Conservation (phyloP, 768 basidiomycete species). For the Lanmaoa rubissima region DNA sequence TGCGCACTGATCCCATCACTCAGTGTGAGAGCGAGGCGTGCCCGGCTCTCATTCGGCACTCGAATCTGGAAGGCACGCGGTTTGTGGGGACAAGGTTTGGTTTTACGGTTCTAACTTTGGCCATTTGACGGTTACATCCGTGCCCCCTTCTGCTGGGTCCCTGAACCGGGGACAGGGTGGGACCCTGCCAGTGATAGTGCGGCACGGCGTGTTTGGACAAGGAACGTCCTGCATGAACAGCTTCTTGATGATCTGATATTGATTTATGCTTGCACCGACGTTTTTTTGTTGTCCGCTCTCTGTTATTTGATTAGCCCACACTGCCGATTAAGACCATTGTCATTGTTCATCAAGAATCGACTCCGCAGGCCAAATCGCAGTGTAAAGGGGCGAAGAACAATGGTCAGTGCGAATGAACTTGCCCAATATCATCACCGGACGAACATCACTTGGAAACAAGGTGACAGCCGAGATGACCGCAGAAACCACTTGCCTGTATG, state of each 20-base stretch:
- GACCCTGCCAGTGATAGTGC: not conserved
- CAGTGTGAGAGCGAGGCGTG: not conserved
- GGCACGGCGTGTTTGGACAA: not conserved
- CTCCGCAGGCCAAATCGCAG: not conserved
- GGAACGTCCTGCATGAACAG: not conserved
- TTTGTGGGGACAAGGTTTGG: not conserved
- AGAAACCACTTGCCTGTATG: not conserved
- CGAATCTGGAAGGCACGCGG: not conserved
- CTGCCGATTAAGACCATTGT: not conserved
- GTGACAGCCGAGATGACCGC: not conserved
- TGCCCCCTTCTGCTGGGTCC: not conserved
- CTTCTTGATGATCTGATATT: conserved; percentile 10
- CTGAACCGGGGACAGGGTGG: no score
- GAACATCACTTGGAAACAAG: not conserved
- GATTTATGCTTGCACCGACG: not conserved
- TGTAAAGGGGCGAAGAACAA: not conserved
- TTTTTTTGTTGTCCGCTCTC: not conserved
- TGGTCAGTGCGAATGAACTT: not conserved
- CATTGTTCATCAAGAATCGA: not conserved
- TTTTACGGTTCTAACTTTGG: not conserved
- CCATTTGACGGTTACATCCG: not conserved
- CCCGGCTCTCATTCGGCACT: not conserved
- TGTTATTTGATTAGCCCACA: not conserved
- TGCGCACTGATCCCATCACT: not conserved
- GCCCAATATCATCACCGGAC: not conserved